These are phyloP conservation scores for Xylariaceae sp. DNA, from an alignment of 2,329 filamentous ascomycete genomes.

Conservation along the genomic window DNA sequence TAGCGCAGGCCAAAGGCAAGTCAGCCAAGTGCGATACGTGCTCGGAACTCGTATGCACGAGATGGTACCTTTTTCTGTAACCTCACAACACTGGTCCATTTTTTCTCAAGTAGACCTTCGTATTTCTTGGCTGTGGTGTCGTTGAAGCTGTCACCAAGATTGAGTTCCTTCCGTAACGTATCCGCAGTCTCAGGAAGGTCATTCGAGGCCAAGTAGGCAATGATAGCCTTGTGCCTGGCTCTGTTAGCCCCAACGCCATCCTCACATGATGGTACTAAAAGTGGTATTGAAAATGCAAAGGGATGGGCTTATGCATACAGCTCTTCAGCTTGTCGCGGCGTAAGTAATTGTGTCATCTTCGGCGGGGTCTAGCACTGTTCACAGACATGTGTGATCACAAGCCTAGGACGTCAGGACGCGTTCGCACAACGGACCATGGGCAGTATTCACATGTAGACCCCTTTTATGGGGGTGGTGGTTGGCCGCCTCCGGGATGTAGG, in stretches of 20 bases:
- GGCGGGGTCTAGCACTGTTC: constrained; percentile 1
- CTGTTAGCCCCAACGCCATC: background rate
- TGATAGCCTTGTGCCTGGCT: constrained; percentile 74
- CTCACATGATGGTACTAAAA: too few relatives aligned
- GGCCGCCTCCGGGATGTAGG: too few relatives aligned
- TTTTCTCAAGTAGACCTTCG: constrained; percentile 90
- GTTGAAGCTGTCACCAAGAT: constrained; percentile 67
- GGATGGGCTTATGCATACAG: constrained; percentile 29
- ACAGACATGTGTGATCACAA: constrained; percentile 1
- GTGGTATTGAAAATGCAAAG: background rate
- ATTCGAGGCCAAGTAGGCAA: constrained; percentile 76
- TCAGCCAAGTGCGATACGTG: constrained; percentile 4
- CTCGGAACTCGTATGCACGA: constrained; percentile 1
- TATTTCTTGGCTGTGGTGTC: constrained; percentile 85
- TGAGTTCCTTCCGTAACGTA: constrained; percentile 71
- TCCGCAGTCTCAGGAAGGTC: constrained; percentile 65
- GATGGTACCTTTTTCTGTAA: constrained; percentile 81
- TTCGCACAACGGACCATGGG: background rate
- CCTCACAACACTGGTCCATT: constrained; percentile 94
- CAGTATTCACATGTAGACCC: constrained; percentile 3
- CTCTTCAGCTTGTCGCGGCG: constrained; percentile 31
- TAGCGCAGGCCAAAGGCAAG: constrained; percentile 31
- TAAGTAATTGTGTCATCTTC: constrained; percentile 30
- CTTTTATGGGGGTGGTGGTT: background rate
- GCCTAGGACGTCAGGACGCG: constrained; percentile 3